Base-by-base conservation (phyloP, 2,329 filamentous ascomycete species). In the Zasmidium citrigriseum region DNA sequence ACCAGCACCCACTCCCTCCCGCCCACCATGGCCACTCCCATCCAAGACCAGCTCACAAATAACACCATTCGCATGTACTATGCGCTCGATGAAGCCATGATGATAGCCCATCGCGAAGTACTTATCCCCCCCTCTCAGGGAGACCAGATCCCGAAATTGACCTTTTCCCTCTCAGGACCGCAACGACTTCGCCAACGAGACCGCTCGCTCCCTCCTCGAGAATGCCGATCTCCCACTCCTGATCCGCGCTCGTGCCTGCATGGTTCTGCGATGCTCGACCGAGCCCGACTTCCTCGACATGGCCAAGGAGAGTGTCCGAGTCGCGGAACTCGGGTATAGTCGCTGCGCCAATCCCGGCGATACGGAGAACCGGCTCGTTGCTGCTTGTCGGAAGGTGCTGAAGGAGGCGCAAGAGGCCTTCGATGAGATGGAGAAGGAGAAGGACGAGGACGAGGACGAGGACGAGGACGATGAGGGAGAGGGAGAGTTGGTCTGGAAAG, bases 361-460 rank as follows among this genome's bases (percentile, higher is more conserved):
- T 9, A 22, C 21, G 12, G 49, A 53, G 51, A 14, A 23, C n/a
- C n/a, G 3, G 38, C 38, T 53, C 2, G 14, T 45, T 2, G 34
- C 45, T 2, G 34, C 34, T 4, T 38, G 18, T n/a, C 24, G 27
- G 25, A 20, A 10, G 7, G n/a, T 52, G 18, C 27, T 52, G 9
- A 20, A 50, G 16, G 21, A 41, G 20, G 27, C 25, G 4, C 11
- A 41, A 27, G 27, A 52, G 24, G 4, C 49, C n/a, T 46, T 7
- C 9, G 20, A 46, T 21, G 20, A 46, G 56, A 49, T 18, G 18
- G 71, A 67, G 68, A 76, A 77, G n/a, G 67, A 70, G 66, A 78
- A 78, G 57, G 68, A 73, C 14, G 75, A 75, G 69, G 77, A 78
- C 2, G 75, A 79, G 65, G 4, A 75, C 76, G 50, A 72, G 77